A percentile compares a stretch with the other conserved stretches of the same genome.
These are phyloP conservation scores for Rhizopus microsporus DNA, from an alignment of 371 early-diverging fungal species.

Conservation along the genomic window DNA sequence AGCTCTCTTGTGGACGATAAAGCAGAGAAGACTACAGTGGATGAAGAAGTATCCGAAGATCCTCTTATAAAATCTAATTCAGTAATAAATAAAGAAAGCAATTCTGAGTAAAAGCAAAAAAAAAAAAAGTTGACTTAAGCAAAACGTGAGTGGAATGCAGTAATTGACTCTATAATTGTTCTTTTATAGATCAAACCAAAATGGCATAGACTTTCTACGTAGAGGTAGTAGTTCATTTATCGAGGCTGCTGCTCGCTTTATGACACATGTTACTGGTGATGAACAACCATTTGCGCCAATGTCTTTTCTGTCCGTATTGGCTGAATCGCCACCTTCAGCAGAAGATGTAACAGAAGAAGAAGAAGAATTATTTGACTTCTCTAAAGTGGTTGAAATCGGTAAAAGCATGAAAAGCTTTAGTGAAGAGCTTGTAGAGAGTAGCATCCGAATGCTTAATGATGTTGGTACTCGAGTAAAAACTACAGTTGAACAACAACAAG, in stretches of 20 bases:
- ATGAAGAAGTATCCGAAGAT: slow-evolving; percentile 19
- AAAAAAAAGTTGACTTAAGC: background rate
- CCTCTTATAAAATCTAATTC: slow-evolving; percentile 4
- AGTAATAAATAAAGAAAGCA: slow-evolving; percentile 10
- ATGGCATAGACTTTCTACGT: slow-evolving; percentile 6
- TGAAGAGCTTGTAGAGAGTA: slow-evolving; percentile 38
- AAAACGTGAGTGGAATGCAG: background rate
- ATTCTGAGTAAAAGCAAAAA: slow-evolving; percentile 7
- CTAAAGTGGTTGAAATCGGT: slow-evolving; percentile 43
- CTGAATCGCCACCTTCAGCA: slow-evolving; percentile 17
- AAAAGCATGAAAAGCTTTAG: slow-evolving; percentile 34
- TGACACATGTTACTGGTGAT: slow-evolving; percentile 27
- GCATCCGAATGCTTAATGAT: slow-evolving; percentile 43
- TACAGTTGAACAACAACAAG: slow-evolving; percentile 7
- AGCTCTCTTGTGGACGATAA: slow-evolving; percentile 42
- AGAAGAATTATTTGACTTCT: slow-evolving; percentile 46
- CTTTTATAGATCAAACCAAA: slow-evolving; percentile 7
- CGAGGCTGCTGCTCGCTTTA: slow-evolving; percentile 31
- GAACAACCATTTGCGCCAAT: slow-evolving; percentile 32
- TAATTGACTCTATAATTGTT: slow-evolving; percentile 4
- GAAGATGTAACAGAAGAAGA: slow-evolving; percentile 25
- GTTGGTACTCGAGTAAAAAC: slow-evolving; percentile 34
- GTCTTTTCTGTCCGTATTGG: slow-evolving; percentile 36
- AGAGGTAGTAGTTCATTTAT: slow-evolving; percentile 27
- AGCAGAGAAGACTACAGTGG: slow-evolving; percentile 46